Conservation (phyloP, 2,329 filamentous ascomycete genomes). For the Penicillium sp. region DNA sequence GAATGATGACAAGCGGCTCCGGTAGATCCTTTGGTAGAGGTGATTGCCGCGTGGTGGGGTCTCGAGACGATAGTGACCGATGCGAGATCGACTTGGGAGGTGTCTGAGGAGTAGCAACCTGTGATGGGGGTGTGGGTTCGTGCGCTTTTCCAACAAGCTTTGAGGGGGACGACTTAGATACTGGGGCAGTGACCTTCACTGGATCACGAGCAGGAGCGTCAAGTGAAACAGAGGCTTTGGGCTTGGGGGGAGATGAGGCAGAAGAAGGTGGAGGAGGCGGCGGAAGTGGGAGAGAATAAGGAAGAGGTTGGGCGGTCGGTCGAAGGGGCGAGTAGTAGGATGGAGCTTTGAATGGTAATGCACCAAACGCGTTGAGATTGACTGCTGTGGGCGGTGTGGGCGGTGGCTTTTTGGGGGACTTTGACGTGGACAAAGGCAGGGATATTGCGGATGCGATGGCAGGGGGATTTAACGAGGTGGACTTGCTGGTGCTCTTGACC, state of each 20-base stretch:
- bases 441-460: not conserved
- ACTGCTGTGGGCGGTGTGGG: not conserved
- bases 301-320: not conserved
- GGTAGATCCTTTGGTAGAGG: not conserved
- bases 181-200: not conserved
- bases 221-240: not conserved
- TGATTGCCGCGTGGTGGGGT: not conserved
- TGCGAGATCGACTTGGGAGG: not conserved
- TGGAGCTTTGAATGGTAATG: not conserved
- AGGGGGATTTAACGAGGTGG: not conserved
- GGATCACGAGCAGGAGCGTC: not conserved
- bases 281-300: not conserved
- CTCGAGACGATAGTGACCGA: not conserved
- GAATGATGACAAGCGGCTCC: constrained; percentile 11
- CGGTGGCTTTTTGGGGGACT: not conserved
- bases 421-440: not conserved
- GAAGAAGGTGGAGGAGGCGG: not conserved
- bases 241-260: not conserved
- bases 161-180: not conserved
- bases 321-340: not conserved
- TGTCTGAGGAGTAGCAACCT: not conserved
- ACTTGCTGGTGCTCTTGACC: not conserved
- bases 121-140: not conserved
- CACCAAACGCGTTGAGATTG: not conserved
- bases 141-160: no score